Percentiles rank a stretch among this genome's conserved stretches.
Conservation (phyloP, 495 filamentous ascomycete species). For the Xanthoparmelia taractica region DNA sequence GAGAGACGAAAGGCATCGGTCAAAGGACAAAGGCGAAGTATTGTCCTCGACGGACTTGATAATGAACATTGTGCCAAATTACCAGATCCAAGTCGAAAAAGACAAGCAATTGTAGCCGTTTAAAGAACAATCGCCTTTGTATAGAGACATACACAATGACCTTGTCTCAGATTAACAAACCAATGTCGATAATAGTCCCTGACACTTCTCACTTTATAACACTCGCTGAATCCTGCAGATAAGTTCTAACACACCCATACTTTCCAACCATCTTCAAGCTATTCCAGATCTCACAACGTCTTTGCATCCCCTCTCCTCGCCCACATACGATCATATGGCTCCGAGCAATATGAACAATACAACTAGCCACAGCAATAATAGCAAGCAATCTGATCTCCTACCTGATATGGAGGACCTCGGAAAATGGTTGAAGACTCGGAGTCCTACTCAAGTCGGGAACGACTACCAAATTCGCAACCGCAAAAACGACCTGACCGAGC, state of each 20-base stretch:
- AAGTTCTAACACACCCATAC: background rate
- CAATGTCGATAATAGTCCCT: background rate
- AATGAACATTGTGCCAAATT: background rate
- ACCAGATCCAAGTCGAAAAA: background rate
- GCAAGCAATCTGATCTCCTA: background rate
- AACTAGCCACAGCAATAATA: background rate
- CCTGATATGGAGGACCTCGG: background rate
- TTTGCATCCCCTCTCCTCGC: background rate
- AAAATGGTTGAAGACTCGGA: background rate
- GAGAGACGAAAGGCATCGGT: background rate
- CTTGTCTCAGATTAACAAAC: background rate
- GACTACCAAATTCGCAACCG: background rate
- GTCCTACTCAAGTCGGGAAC: background rate
- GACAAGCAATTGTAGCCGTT: background rate
- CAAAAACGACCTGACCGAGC: background rate
- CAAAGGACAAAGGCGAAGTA: background rate
- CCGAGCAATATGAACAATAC: background rate
- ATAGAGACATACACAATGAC: background rate
- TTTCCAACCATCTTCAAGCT: background rate
- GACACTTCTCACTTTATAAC: background rate
- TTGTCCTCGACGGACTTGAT: background rate
- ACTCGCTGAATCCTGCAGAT: background rate
- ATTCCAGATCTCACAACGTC: background rate
- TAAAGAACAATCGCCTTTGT: background rate
- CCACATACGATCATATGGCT: background rate